Evolutionary conservation across 73 alveolate species (phyloP).

Genomic region (Symbiodinium natans): DNA sequence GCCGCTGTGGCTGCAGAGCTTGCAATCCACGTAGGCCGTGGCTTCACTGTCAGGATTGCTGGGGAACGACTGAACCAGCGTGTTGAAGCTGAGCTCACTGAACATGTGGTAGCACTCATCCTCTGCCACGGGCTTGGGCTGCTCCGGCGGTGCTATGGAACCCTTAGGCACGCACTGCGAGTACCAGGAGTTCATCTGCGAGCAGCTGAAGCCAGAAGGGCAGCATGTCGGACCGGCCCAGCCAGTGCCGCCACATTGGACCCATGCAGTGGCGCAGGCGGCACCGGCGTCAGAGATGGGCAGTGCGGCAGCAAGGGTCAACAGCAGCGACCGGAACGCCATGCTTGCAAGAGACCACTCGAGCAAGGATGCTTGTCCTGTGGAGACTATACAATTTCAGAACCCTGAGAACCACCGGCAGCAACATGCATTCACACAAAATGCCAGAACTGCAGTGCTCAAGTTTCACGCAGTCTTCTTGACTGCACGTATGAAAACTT

Average conservation of each 20-base stretch:
- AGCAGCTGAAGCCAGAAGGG: background rate
- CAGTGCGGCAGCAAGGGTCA: background rate
- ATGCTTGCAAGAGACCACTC: no score
- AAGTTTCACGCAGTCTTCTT: no score
- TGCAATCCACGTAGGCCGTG: background rate
- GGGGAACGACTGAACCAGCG: background rate
- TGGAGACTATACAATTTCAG: no score
- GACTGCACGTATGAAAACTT: no score
- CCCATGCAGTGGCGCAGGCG: background rate
- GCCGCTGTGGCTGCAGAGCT: constrained; percentile 4
- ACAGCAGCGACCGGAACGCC: background rate
- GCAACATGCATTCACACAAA: no score
- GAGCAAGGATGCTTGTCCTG: no score
- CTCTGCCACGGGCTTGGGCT: background rate
- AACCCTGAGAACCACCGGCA: no score
- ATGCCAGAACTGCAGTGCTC: no score
- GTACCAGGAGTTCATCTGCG: background rate
- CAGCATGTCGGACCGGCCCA: background rate
- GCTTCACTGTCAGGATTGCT: background rate
- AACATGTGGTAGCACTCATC: background rate
- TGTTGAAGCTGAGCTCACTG: constrained; percentile 15
- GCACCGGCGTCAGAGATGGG: background rate
- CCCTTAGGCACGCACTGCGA: background rate
- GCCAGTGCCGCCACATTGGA: background rate
- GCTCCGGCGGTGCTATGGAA: background rate